Evolutionary conservation across 805 yeast species (phyloP).

Genomic region (Pichia sporocuriosa): DNA sequence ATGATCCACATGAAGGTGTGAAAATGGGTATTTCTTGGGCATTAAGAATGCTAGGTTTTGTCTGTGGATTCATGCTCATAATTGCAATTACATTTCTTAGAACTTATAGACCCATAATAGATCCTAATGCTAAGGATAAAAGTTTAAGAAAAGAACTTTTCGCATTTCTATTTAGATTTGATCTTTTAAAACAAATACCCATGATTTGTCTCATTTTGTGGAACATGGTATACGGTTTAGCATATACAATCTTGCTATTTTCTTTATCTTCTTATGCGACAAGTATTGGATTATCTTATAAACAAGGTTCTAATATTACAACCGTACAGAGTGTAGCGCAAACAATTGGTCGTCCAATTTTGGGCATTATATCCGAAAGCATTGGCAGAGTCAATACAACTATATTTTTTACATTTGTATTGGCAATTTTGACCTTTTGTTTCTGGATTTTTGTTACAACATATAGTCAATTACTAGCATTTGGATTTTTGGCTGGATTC

Average conservation of each 20-base stretch:
- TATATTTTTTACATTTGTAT: constrained; percentile 28
- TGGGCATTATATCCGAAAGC: constrained; percentile 41
- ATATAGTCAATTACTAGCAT: constrained; percentile 36
- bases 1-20: constrained; percentile 7
- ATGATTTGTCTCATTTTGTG: constrained; percentile 21
- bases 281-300: constrained; percentile 39
- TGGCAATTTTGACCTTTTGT: constrained; percentile 35
- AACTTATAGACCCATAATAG: constrained; percentile 21
- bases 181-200: constrained; percentile 18
- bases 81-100: constrained; percentile 18
- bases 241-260: constrained; percentile 34
- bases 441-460: constrained; percentile 45
- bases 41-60: constrained; percentile 36
- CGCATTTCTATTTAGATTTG: constrained; percentile 12
- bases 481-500: constrained; percentile 38
- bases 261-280: constrained; percentile 44
- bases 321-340: constrained; percentile 44
- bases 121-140: constrained; percentile 12
- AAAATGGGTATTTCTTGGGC: constrained; percentile 32
- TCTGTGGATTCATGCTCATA: constrained; percentile 20
- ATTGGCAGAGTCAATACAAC: constrained; percentile 44
- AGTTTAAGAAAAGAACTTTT: constrained; percentile 18
- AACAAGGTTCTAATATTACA: constrained; percentile 41
- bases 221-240: constrained; percentile 25
- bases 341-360: constrained; percentile 42